A percentile compares a stretch with the other conserved stretches of the same genome.
Evolutionary conservation across 805 yeast species (phyloP).

Genomic region (Myxozyma neotropica): DNA sequence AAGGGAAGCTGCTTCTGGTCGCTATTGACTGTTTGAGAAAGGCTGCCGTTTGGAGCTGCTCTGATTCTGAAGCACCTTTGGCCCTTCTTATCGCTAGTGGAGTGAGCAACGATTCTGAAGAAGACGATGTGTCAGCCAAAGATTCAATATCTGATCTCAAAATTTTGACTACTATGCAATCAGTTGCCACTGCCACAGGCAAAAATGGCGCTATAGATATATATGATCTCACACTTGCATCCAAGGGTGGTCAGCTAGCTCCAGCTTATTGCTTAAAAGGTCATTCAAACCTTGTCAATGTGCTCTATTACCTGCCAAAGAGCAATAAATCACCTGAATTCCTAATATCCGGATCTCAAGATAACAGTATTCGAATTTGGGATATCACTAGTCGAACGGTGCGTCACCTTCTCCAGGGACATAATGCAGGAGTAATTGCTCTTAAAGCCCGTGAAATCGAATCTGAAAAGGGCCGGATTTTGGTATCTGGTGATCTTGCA

Average conservation of each 20-base stretch:
- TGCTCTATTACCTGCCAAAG: conserved; percentile 8
- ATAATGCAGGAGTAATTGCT: conserved; percentile 20
- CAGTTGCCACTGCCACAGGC: conserved; percentile 19
- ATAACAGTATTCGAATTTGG: conserved; percentile 24
- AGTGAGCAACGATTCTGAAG: background rate
- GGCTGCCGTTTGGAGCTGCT: conserved; percentile 24
- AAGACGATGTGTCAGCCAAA: conserved; percentile 1
- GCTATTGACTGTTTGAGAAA: conserved; percentile 28
- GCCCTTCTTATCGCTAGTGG: background rate
- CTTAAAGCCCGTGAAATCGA: conserved; percentile 3
- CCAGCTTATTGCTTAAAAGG: conserved; percentile 13
- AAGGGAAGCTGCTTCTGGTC: conserved; percentile 18
- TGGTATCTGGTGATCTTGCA: conserved; percentile 27
- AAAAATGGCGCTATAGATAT: conserved; percentile 16
- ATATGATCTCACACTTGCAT: conserved; percentile 8
- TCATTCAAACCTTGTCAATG: conserved; percentile 23
- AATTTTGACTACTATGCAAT: background rate
- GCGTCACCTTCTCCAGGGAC: conserved; percentile 18
- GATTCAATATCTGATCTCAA: conserved; percentile 19
- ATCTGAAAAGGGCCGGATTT: background rate
- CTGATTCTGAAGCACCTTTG: background rate
- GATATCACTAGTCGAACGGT: conserved; percentile 9
- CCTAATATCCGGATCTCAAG: conserved; percentile 27
- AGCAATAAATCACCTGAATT: background rate
- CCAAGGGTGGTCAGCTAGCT: background rate